Evolutionary conservation across 1,139 yeast species (phyloP).

Genomic region (Arxiozyma heterogenica): DNA sequence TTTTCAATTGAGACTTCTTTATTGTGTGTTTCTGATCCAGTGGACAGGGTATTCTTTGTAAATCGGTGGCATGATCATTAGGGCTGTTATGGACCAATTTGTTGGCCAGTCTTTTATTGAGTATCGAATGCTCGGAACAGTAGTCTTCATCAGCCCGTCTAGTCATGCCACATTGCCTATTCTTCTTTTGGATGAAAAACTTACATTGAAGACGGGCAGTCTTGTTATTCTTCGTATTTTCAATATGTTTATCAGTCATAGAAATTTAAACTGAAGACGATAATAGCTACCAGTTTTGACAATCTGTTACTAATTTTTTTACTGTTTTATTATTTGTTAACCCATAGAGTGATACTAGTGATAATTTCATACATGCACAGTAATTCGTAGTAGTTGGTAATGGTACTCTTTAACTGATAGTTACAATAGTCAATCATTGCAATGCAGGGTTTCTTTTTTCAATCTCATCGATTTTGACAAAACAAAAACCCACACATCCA

Average conservation of each 20-base stretch:
- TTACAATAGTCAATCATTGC: too few relatives aligned
- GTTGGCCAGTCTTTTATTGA: conserved; percentile 5
- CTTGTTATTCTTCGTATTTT: background rate
- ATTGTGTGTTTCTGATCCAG: conserved; percentile 67
- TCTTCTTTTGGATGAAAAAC: conserved; percentile 18
- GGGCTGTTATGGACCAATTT: background rate
- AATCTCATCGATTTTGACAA: too few relatives aligned
- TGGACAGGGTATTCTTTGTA: conserved; percentile 59
- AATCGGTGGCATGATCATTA: background rate
- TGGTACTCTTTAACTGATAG: too few relatives aligned
- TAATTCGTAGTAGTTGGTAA: too few relatives aligned
- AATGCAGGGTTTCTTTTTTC: too few relatives aligned
- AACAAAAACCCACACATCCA: too few relatives aligned
- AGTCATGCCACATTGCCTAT: conserved; percentile 28
- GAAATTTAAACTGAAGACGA: too few relatives aligned
- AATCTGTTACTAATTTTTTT: too few relatives aligned
- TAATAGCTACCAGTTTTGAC: too few relatives aligned
- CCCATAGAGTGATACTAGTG: too few relatives aligned
- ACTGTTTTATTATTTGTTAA: too few relatives aligned
- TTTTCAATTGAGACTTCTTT: conserved; percentile 47
- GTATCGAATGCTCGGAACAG: conserved; percentile 22
- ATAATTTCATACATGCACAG: too few relatives aligned
- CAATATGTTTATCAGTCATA: background rate
- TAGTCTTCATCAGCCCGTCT: conserved; percentile 11
- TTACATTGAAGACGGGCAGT: conserved; percentile 15